Conservation (phyloP, 306 rosid species). For the Prunus armeniaca region DNA sequence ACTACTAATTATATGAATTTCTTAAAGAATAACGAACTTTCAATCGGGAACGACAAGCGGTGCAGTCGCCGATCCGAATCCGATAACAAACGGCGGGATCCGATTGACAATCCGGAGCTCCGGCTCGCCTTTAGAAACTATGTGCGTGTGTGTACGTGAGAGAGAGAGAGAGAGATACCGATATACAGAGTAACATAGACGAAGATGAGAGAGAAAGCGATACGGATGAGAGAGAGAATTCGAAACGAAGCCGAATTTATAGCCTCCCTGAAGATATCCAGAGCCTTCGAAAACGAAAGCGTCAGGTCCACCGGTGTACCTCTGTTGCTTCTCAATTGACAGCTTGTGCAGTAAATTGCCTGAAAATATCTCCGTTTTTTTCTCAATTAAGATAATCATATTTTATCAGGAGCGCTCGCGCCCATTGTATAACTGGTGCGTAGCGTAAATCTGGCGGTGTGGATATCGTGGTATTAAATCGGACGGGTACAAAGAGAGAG, state of each 20-base stretch:
- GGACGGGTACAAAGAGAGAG: not conserved
- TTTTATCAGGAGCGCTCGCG: not conserved
- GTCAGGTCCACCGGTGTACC: not conserved
- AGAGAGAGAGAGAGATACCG: not conserved
- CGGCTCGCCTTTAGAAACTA: constrained; percentile 8
- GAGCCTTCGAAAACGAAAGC: constrained; percentile 39
- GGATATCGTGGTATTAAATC: too few species aligned
- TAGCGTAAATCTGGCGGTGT: not conserved
- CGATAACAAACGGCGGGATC: not conserved
- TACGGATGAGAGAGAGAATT: not conserved
- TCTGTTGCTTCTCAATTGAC: not conserved
- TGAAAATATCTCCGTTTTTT: constrained; percentile 8
- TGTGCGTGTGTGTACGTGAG: not conserved
- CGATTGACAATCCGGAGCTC: constrained; percentile 23
- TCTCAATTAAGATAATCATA: not conserved
- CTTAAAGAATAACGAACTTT: constrained; percentile 40
- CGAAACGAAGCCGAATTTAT: constrained; percentile 23
- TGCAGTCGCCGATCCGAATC: constrained; percentile 10
- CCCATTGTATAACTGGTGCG: not conserved
- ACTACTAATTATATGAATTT: constrained; percentile 11
- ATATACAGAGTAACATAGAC: not conserved
- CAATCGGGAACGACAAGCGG: constrained; percentile 31
- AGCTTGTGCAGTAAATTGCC: not conserved
- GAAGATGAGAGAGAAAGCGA: not conserved
- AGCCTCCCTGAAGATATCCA: constrained; percentile 12